These are phyloP conservation scores for Magnaporthales sp. DNA, from an alignment of 2,329 filamentous ascomycete species.

Conservation along the genomic window DNA sequence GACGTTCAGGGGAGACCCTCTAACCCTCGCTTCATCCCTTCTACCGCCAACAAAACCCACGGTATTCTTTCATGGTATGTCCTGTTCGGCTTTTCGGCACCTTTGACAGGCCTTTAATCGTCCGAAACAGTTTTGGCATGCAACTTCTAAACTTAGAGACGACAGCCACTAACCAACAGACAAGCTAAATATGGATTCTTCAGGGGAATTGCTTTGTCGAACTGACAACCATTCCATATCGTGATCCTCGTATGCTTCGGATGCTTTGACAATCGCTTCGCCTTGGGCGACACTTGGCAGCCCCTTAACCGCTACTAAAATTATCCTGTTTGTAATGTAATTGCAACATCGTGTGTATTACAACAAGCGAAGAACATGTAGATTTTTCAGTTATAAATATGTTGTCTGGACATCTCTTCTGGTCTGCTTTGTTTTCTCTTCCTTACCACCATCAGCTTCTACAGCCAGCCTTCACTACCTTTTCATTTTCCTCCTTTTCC, in stretches of 20 bases:
- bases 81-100: not conserved
- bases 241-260: not conserved
- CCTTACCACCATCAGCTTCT: slow-evolving; percentile 1
- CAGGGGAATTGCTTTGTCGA: not conserved
- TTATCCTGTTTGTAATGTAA: not conserved
- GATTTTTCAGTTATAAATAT: not conserved
- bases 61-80: not conserved
- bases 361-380: not conserved
- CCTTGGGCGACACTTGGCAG: not conserved
- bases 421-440: not conserved
- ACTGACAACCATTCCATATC: not conserved
- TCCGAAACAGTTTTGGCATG: not conserved
- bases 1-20: too few relatives aligned
- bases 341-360: not conserved
- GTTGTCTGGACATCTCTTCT: not conserved
- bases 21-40: not conserved
- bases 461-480: not conserved
- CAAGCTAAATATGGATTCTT: not conserved
- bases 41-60: not conserved
- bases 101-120: not conserved
- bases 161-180: not conserved
- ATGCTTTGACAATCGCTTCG: not conserved
- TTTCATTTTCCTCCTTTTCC: not conserved
- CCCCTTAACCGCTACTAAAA: not conserved
- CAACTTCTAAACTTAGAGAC: not conserved